Base-by-base conservation (phyloP, 306 rosid species). In the Quercus dentata region DNA sequence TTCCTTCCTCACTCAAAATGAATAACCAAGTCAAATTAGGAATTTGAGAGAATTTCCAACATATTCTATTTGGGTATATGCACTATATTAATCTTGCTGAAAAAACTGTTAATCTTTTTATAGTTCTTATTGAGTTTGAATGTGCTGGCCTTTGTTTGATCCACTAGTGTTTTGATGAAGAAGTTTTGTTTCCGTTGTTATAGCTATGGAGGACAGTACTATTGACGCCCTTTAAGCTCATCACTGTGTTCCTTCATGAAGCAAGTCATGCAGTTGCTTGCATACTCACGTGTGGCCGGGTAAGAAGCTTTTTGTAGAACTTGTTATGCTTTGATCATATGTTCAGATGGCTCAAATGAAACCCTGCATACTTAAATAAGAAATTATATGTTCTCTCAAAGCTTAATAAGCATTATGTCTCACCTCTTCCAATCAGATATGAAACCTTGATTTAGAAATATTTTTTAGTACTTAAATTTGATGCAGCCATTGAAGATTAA, bases 221-320 rank as follows among this genome's bases (percentile, higher is more conserved):
- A 23, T 91, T 94, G 72, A 92, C 97, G 33, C 98, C 98, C 56
- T 94, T 94, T 80, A 94, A 94, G 96, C 98, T 94, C 89, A 92
- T 94, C 78, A 94, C 97, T 7, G 98, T 94, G 85, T 94, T 94
- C 87, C 83, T 94, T 80, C 98, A 94, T 11, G 98, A 94, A 88
- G 91, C 92, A 15, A 94, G 98, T 83, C 98, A 94, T 85, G 98
- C 98, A 46, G 76, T 94, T 74, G 98, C 97, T 84, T 94, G 98
- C 91, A 79, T 30, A 81, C 98, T 94, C 79, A 94, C 98, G n/a
- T 94, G 97, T 85, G 98, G 98, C 81, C 28, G 89, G 89, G 98
- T 94, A 80, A 80, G 78, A 76, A 49, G 46, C n/a, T 61, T 56
- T 67, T 27, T 52, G 20, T 58, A 59, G 9, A 69, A 54, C 23